Conservation (phyloP, 139 green algal genomes). For the Parachlorella kessleri region DNA sequence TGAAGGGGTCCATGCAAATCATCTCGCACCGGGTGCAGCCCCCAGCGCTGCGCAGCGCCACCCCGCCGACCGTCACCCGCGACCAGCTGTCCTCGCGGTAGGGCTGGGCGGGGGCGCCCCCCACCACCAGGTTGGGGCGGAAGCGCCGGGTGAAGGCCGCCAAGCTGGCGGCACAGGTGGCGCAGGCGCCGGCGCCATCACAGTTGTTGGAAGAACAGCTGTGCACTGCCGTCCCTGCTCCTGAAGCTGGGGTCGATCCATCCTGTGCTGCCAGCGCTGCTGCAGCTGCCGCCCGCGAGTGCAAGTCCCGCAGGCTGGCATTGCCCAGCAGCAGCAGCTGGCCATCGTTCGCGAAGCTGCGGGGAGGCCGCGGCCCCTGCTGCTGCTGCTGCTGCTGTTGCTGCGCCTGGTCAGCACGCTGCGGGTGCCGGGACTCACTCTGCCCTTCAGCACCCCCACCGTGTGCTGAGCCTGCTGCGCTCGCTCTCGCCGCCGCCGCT, state of each 20-base stretch:
- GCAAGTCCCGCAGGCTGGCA: conserved; percentile 65
- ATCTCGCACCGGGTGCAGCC: conserved; percentile 58
- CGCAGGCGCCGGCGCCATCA: too few relatives aligned
- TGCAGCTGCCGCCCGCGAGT: conserved; percentile 11
- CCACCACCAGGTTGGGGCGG: conserved; percentile 78
- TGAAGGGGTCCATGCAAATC: conserved; percentile 46
- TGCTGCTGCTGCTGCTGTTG: not conserved
- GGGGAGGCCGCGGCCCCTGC: not conserved
- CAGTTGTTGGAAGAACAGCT: too few relatives aligned
- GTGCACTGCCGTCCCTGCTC: too few relatives aligned
- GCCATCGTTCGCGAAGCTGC: conserved; percentile 84
- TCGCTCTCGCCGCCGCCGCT: not conserved
- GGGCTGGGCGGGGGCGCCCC: conserved; percentile 25
- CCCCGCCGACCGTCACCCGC: conserved; percentile 28
- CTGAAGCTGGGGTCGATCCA: too few relatives aligned
- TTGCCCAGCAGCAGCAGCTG: conserved; percentile 73
- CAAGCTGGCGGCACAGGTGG: not conserved
- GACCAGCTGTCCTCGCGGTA: conserved; percentile 72
- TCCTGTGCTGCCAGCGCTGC: not conserved
- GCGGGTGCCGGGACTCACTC: not conserved
- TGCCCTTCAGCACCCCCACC: not conserved
- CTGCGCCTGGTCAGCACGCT: not conserved
- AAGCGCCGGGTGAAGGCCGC: conserved; percentile 33
- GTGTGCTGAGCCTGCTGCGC: not conserved
- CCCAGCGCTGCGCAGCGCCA: conserved; percentile 31